Evolutionary conservation across 371 early-diverging fungal species (phyloP), one percentile per base, ranked within the genome.

Genomic region (Syncephalastrum sp.): DNA sequence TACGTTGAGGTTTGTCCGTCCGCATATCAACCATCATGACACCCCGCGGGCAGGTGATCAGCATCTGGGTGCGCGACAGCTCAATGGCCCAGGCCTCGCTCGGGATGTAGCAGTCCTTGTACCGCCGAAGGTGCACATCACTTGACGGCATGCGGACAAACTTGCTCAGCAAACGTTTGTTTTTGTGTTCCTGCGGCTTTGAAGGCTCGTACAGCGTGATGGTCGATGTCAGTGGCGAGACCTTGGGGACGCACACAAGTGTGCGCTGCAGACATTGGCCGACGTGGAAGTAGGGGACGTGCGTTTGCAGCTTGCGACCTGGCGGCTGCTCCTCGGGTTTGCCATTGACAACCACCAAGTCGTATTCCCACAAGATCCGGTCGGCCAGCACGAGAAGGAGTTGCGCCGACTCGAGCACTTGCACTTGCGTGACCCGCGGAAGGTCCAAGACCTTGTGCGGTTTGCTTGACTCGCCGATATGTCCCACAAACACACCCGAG

Each of bases 1-100:
- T 72, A 74, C 78, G 69, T 54, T 78, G 78, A 3, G 73, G 64
- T 58, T 74, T 64, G 42, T 68, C 64, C n/a, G 75, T 67, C 44
- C 60, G 54, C 68, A 78, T 70, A 49, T 78, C 78, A 0, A 78
- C 63, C 61, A 78, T 59, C 7, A 72, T 69, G 16, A 78, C 56
- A 2, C 78, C 78, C 27, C 71, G 70, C 6, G 75, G 71, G 48
- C 71, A 63, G 17, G 78, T 78, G 42, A 78, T 75, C 48, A 72
- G 45, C 68, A 78, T 67, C 56, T 69, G 70, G 13, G 60, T 67
- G 0, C 69, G 49, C 1, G 75, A 65, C 16, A 78, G 33, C 25
- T 75, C 78, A 13, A 78, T 56, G 4, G 70, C 69, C 64, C 69
- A 74, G 2, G 73, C 75, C 51, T 78, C 78, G 47, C 63, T 53